phyloP scores from a whole-genome alignment of 805 yeast species.

The Yarrowia deformans region DNA sequence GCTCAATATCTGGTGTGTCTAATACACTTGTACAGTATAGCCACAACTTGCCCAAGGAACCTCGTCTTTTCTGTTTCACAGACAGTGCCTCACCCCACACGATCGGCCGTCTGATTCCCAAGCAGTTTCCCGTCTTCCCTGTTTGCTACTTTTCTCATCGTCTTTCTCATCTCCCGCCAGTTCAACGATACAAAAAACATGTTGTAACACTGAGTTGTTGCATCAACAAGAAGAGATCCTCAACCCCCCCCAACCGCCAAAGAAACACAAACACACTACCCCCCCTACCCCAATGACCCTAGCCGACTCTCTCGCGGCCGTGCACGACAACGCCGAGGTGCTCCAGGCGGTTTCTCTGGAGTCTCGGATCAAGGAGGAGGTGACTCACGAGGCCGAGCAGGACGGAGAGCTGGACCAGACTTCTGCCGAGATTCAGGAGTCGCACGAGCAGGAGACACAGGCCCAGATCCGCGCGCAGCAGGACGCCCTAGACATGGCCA shows the following conservation, averaged over 20 bases:
- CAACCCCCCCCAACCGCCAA: background rate
- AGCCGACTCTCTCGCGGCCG: conserved; percentile 2
- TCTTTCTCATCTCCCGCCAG: background rate
- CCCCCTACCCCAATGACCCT: conserved; percentile 8
- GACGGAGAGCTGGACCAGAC: background rate
- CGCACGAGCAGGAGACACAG: background rate
- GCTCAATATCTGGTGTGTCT: conserved; percentile 19
- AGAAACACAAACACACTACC: too few species aligned
- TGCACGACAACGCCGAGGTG: conserved; percentile 20
- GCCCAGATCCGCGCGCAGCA: conserved; percentile 5
- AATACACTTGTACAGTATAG: too few species aligned
- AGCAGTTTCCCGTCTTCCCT: background rate
- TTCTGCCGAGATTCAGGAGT: background rate
- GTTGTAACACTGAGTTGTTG: conserved; percentile 1
- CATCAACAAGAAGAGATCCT: background rate
- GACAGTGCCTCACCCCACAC: background rate
- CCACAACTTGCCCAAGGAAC: background rate
- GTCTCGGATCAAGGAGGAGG: background rate
- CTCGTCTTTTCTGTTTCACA: background rate
- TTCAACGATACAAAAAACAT: conserved; percentile 3
- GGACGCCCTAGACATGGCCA: conserved; percentile 10
- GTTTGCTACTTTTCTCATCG: background rate
- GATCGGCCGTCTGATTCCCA: too few species aligned
- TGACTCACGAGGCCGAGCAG: background rate
- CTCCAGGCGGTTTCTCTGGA: conserved; percentile 6